Evolutionary conservation across 176 grass and related monocot genomes (phyloP).

Genomic region (Echinochloa phyllopogon): DNA sequence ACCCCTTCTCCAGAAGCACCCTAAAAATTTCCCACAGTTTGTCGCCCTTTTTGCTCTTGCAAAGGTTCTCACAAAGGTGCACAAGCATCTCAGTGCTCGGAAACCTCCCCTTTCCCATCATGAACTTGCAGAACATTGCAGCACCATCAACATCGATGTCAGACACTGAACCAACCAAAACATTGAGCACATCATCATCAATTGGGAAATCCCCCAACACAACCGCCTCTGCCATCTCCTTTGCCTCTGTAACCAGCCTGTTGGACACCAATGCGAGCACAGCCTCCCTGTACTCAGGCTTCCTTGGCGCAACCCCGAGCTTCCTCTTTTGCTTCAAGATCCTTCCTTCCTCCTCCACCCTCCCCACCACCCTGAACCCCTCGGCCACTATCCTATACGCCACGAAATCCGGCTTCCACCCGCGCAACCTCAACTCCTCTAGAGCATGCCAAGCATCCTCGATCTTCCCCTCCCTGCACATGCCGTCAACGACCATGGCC

Average conservation of each 20-base stretch:
- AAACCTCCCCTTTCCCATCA: conserved; percentile 65
- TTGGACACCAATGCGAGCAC: conserved; percentile 60
- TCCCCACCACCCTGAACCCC: conserved; percentile 53
- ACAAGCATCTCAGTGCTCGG: conserved; percentile 50
- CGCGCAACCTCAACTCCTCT: conserved; percentile 56
- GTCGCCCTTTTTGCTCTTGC: conserved; percentile 64
- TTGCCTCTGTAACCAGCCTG: conserved; percentile 62
- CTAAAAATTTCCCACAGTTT: conserved; percentile 69
- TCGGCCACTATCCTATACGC: conserved; percentile 81
- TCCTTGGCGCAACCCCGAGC: conserved; percentile 72
- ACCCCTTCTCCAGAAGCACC: conserved; percentile 63
- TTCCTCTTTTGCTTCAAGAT: conserved; percentile 95
- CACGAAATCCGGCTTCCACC: conserved; percentile 86
- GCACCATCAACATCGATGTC: conserved; percentile 66
- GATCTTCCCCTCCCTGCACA: conserved; percentile 61
- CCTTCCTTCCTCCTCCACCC: conserved; percentile 60
- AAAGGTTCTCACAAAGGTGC: conserved; percentile 66
- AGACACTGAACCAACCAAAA: conserved; percentile 63
- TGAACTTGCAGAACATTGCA: conserved; percentile 73
- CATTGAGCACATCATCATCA: conserved; percentile 67
- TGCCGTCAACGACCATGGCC: conserved; percentile 51
- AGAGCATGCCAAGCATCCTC: conserved; percentile 72
- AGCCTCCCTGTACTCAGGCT: conserved; percentile 68
- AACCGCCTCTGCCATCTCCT: conserved; percentile 78
- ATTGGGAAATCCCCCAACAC: conserved; percentile 75